phyloP scores from a whole-genome alignment of 768 basidiomycete genomes.

The Solioccasus polychromus region DNA sequence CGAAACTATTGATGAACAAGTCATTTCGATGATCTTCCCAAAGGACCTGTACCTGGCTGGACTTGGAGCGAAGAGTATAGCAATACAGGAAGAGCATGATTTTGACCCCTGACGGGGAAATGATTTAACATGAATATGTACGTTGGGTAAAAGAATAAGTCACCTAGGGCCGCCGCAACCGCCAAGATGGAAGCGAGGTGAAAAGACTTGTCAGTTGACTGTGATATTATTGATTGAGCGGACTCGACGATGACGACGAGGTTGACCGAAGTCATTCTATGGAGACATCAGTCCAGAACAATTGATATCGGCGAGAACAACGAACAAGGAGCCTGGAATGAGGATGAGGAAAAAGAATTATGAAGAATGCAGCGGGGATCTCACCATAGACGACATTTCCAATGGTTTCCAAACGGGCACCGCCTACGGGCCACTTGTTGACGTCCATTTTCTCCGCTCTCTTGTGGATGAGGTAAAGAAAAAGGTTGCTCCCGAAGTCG shows the following conservation, averaged over 20 bases:
- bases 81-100: slow-evolving; percentile 86
- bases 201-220: slow-evolving; percentile 55
- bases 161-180: slow-evolving; percentile 77
- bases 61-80: slow-evolving; percentile 68
- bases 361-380: background rate
- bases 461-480: slow-evolving; percentile 77
- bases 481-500: slow-evolving; percentile 78
- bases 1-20: slow-evolving; percentile 78
- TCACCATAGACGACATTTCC: slow-evolving; percentile 84
- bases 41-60: slow-evolving; percentile 90
- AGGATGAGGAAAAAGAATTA: slow-evolving; percentile 3
- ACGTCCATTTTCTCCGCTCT: slow-evolving; percentile 68
- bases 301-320: background rate
- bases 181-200: slow-evolving; percentile 82
- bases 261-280: slow-evolving; percentile 89
- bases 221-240: slow-evolving; percentile 62
- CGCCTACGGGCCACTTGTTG: slow-evolving; percentile 91
- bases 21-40: slow-evolving; percentile 98
- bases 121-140: no score
- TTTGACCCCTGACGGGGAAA: slow-evolving; percentile 61
- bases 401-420: slow-evolving; percentile 85
- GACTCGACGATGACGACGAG: slow-evolving; percentile 90
- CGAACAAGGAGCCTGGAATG: slow-evolving; percentile 43
- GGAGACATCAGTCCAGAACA: slow-evolving; percentile 1
- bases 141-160: no score